Percentiles rank a stretch among this genome's conserved stretches.
These are phyloP conservation scores for Coffea humblotiana DNA, from an alignment of 305 asterid species.

Conservation along the genomic window DNA sequence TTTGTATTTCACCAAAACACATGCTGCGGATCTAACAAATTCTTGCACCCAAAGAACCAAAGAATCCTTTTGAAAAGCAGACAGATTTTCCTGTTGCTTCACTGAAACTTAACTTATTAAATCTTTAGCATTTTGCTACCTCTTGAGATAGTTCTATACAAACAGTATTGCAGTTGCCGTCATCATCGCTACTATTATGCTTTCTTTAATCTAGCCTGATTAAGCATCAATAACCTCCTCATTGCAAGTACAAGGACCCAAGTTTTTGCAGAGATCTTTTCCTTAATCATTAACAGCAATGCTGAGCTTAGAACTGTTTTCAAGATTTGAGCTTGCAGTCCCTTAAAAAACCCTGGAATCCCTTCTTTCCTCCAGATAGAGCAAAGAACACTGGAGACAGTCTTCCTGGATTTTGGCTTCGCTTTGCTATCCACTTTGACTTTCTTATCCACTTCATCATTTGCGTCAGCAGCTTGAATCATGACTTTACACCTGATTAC, in stretches of 20 bases:
- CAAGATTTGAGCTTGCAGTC: slow-evolving; percentile 45
- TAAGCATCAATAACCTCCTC: slow-evolving; percentile 25
- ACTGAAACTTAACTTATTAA: background rate
- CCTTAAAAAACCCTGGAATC: slow-evolving; percentile 40
- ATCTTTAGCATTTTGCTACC: background rate
- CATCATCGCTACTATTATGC: slow-evolving; percentile 20
- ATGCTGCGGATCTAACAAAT: no score
- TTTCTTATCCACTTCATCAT: slow-evolving; percentile 25
- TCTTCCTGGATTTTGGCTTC: slow-evolving; percentile 26
- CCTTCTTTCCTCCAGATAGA: slow-evolving; percentile 44
- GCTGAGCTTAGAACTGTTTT: slow-evolving; percentile 48
- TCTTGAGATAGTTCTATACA: slow-evolving; percentile 3
- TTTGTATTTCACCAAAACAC: no score
- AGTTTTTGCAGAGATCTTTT: slow-evolving; percentile 41
- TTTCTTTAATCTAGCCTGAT: slow-evolving; percentile 33
- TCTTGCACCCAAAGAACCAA: no score
- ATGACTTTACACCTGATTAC: slow-evolving; percentile 44
- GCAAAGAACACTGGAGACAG: slow-evolving; percentile 24
- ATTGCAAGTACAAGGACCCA: slow-evolving; percentile 43
- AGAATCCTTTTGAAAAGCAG: no score
- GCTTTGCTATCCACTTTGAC: slow-evolving; percentile 18
- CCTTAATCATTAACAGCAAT: slow-evolving; percentile 42
- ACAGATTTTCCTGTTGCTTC: background rate
- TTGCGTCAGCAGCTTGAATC: slow-evolving; percentile 43
- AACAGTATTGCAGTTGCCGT: slow-evolving; percentile 1